Percentiles rank a stretch among this genome's conserved stretches.
Evolutionary conservation across 2,329 filamentous ascomycete species (phyloP).

Genomic region (Fusarium musae): DNA sequence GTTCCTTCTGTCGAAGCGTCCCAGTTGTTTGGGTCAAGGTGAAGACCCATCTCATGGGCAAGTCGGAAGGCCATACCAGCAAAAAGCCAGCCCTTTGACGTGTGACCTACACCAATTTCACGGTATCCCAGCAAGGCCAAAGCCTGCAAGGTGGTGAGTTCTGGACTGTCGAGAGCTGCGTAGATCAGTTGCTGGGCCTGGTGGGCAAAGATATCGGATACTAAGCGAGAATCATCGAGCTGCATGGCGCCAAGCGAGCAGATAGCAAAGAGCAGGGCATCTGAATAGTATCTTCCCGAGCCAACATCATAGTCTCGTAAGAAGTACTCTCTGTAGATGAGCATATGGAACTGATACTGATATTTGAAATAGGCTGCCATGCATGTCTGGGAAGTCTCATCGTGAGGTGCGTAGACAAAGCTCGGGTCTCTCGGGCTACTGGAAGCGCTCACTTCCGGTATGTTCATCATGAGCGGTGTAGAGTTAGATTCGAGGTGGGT

Average conservation of each 20-base stretch:
- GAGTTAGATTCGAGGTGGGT: conserved; percentile 26
- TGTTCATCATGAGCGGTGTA: conserved; percentile 12
- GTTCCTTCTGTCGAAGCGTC: conserved; percentile 50
- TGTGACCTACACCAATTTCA: conserved; percentile 59
- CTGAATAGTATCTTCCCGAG: conserved; percentile 60
- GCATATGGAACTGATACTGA: conserved; percentile 62
- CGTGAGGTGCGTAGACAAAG: conserved; percentile 56
- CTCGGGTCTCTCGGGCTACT: conserved; percentile 36
- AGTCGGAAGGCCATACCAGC: conserved; percentile 64
- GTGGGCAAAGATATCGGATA: conserved; percentile 57
- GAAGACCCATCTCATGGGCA: conserved; percentile 63
- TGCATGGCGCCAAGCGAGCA: conserved; percentile 61
- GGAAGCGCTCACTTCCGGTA: conserved; percentile 21
- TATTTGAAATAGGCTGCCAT: conserved; percentile 61
- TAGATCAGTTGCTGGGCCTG: conserved; percentile 59
- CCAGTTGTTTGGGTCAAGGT: conserved; percentile 63
- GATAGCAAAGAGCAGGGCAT: conserved; percentile 60
- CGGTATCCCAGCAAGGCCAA: conserved; percentile 58
- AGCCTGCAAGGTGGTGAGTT: conserved; percentile 59
- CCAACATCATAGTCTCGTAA: conserved; percentile 60
- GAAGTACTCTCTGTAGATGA: conserved; percentile 62
- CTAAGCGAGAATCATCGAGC: conserved; percentile 52
- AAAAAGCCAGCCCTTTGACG: conserved; percentile 63
- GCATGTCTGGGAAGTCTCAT: conserved; percentile 56
- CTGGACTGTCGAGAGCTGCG: conserved; percentile 56